Evolutionary conservation across 2,329 filamentous ascomycete species (phyloP), one percentile per base, ranked within the genome.

Genomic region (Hypoxylon sp.): DNA sequence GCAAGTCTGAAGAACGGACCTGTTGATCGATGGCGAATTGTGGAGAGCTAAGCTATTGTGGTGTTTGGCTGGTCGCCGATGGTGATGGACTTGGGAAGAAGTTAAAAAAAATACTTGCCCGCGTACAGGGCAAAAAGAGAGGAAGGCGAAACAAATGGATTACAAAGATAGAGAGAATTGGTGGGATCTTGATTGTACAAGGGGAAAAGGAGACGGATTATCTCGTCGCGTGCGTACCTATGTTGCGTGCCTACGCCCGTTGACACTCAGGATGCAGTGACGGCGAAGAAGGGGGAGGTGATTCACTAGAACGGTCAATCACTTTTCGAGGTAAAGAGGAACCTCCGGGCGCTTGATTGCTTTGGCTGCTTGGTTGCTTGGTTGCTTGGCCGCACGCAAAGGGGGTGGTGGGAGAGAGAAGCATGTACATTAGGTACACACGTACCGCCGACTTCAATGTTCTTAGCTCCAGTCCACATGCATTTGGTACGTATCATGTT

Each of bases 171-270:
- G 55, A 51, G 52, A 44, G 51, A 52, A 61, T 42, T 50, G 44
- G 58, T 55, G 30, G 51, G 51, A 54, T 50, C 51, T 45, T 57
- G 60, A 54, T 61, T 18, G 61, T 61, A 67, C 64, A 56, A 61
- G 54, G 50, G 50, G 60, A 57, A 56, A 57, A 61, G 65, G 75
- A 76, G 70, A 70, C 72, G 67, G 77, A 56, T 61, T 61, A 51
- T 61, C 46, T 59, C 36, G 64, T 59, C 57, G 48, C 32, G 51
- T 51, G 61, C 57, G 48, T 64, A 57, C 32, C 38, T 62, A 18
- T 44, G 48, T 22, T 58, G 46, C 46, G 55, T 58, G 65, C 42
- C 56, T 65, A 50, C 53, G 54, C 53, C 40, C 44, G 42, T 56
- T 38, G 54, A 59, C 51, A 57, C 61, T 54, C 32, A 32, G 51